Conservation (phyloP, 768 basidiomycete genomes). For the Rubroboletus satanas region DNA sequence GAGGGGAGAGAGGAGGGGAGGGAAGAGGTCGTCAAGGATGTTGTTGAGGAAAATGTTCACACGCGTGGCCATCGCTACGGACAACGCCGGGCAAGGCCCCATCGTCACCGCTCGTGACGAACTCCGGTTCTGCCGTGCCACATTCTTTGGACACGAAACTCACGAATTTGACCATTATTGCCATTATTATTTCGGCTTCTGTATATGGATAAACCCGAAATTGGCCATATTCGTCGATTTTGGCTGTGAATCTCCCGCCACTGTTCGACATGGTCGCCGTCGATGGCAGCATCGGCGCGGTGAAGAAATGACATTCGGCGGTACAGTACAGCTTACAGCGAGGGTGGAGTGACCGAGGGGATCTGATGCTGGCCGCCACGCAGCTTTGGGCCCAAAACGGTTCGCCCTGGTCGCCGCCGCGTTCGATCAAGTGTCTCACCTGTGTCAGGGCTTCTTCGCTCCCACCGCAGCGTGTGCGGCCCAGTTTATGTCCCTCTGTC, state of each 20-base stretch:
- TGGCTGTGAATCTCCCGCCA: conserved; percentile 8
- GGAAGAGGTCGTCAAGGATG: conserved; percentile 39
- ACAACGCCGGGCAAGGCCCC: conserved; percentile 42
- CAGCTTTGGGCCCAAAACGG: conserved; percentile 16
- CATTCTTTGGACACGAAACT: conserved; percentile 30
- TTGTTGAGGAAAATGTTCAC: conserved; percentile 40
- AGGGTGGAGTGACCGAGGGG: neutral
- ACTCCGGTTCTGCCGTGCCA: conserved; percentile 36
- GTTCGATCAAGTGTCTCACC: conserved; percentile 7
- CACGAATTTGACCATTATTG: conserved; percentile 8
- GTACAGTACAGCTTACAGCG: neutral
- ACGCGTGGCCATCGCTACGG: conserved; percentile 41
- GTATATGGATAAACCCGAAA: neutral
- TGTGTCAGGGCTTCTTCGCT: conserved; percentile 9
- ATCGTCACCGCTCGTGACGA: conserved; percentile 42
- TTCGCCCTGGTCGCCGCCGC: conserved; percentile 6
- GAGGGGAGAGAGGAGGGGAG: conserved; percentile 33
- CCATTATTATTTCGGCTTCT: conserved; percentile 2
- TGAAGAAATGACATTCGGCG: neutral
- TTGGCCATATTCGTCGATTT: neutral
- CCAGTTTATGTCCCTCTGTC: conserved; percentile 5
- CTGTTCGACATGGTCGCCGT: neutral
- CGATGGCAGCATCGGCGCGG: neutral
- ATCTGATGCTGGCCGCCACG: conserved; percentile 1
- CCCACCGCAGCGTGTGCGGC: conserved; percentile 15